Conservation (phyloP, 1,284 basidiomycete species). For the Ustilago nuda region DNA sequence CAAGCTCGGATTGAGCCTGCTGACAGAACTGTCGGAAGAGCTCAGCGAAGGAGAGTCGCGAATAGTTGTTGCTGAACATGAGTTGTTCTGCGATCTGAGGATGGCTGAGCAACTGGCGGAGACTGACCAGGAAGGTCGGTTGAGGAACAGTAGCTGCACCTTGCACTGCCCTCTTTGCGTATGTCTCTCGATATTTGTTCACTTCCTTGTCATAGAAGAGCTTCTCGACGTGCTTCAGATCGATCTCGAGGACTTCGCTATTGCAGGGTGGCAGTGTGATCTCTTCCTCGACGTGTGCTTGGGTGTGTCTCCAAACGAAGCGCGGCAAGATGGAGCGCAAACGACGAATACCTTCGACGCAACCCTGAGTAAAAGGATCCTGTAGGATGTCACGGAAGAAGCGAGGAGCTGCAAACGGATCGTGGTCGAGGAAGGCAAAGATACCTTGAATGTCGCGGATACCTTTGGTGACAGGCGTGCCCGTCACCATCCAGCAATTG, state of each 20-base stretch:
- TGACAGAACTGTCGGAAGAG: slow-evolving; percentile 43
- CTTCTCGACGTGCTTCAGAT: slow-evolving; percentile 47
- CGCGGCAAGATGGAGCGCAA: slow-evolving; percentile 43
- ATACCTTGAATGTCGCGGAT: slow-evolving; percentile 53
- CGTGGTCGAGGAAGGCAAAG: slow-evolving; percentile 54
- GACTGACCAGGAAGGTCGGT: slow-evolving; percentile 42
- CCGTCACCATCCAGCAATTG: slow-evolving; percentile 58
- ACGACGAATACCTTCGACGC: slow-evolving; percentile 46
- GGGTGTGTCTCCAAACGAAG: slow-evolving; percentile 55
- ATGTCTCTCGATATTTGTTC: slow-evolving; percentile 30
- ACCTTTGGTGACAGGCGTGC: slow-evolving; percentile 51
- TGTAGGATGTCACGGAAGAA: slow-evolving; percentile 49
- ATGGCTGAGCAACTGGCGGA: slow-evolving; percentile 54
- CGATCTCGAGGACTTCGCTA: slow-evolving; percentile 45
- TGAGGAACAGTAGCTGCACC: slow-evolving; percentile 24
- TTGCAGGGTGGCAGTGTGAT: slow-evolving; percentile 43
- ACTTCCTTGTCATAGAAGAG: slow-evolving; percentile 58
- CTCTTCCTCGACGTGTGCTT: slow-evolving; percentile 52
- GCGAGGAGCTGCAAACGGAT: slow-evolving; percentile 41
- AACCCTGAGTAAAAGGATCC: slow-evolving; percentile 44
- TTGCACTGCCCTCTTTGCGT: slow-evolving; percentile 23
- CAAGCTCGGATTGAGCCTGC: slow-evolving; percentile 41
- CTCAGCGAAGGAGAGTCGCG: slow-evolving; percentile 45
- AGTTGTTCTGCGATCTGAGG: slow-evolving; percentile 52
- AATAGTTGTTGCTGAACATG: slow-evolving; percentile 38